A percentile compares a stretch with the other conserved stretches of the same genome.
Evolutionary conservation across 306 rosid genomes (phyloP).

Genomic region (Corylus americana): DNA sequence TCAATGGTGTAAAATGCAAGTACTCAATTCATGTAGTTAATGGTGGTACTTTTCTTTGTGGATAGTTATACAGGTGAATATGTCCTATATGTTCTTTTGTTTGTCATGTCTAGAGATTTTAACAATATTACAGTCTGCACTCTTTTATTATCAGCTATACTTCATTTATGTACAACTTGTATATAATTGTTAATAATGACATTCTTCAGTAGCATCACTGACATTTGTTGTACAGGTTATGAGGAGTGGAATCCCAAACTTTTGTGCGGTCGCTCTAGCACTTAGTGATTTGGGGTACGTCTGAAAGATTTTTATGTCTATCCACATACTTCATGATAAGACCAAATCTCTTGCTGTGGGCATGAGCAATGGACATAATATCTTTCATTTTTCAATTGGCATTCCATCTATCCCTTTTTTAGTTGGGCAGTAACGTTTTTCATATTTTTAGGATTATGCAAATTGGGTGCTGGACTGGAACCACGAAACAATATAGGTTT

Average conservation of each 20-base stretch:
- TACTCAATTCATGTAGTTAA: neutral
- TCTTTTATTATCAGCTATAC: neutral
- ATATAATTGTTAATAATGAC: neutral
- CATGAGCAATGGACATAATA: neutral
- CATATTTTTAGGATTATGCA: neutral
- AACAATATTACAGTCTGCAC: neutral
- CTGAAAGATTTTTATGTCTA: slow-evolving; percentile 18
- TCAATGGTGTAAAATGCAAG: neutral
- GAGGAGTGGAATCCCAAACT: slow-evolving; percentile 93
- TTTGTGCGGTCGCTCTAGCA: slow-evolving; percentile 92
- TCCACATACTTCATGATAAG: neutral
- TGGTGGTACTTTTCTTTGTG: neutral
- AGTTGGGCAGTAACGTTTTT: neutral
- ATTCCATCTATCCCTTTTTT: neutral
- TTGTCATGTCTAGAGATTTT: neutral
- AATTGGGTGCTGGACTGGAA: neutral
- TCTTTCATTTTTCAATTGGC: neutral
- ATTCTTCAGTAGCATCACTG: slow-evolving; percentile 13
- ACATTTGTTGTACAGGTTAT: slow-evolving; percentile 60
- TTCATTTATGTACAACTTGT: neutral
- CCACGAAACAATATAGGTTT: neutral
- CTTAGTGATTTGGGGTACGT: slow-evolving; percentile 86
- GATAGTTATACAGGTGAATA: neutral
- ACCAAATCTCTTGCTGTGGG: neutral
- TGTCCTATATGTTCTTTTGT: neutral